A percentile compares a stretch with the other conserved stretches of the same genome.
phyloP scores from a whole-genome alignment of 169 alveolate genomes.

The Cryptosporidium ubiquitum region DNA sequence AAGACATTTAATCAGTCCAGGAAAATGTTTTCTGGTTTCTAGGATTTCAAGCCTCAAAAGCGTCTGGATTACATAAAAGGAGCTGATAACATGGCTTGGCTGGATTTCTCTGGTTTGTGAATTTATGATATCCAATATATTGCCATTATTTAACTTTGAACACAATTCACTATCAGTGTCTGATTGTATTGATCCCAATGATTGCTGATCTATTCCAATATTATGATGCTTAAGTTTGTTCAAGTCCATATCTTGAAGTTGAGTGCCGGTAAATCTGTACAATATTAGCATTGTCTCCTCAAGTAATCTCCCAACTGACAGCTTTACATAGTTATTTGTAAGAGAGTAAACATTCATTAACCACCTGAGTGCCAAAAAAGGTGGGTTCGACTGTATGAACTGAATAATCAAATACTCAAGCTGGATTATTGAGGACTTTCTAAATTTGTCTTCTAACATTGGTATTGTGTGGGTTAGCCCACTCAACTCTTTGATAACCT shows the following conservation, averaged over 20 bases:
- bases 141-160: background rate
- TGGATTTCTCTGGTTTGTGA: slow-evolving; percentile 19
- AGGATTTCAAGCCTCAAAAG: slow-evolving; percentile 37
- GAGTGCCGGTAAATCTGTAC: slow-evolving; percentile 43
- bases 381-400: slow-evolving; percentile 56
- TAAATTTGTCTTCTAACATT: background rate
- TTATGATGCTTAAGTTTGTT: background rate
- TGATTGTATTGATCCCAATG: background rate
- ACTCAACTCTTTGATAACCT: slow-evolving; percentile 27
- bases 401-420: slow-evolving; percentile 44
- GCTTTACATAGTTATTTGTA: slow-evolving; percentile 21
- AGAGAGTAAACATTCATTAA: slow-evolving; percentile 46
- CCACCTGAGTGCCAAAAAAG: slow-evolving; percentile 57
- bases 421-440: slow-evolving; percentile 32
- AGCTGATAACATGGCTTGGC: slow-evolving; percentile 36
- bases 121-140: slow-evolving; percentile 25
- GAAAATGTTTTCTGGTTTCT: slow-evolving; percentile 39
- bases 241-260: slow-evolving; percentile 5
- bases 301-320: slow-evolving; percentile 34
- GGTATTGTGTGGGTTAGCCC: slow-evolving; percentile 69
- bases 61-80: slow-evolving; percentile 14
- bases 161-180: background rate
- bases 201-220: background rate
- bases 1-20: slow-evolving; percentile 24
- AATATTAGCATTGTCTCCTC: slow-evolving; percentile 24